Evolutionary conservation across 2,329 filamentous ascomycete species (phyloP).

Genomic region (Fusarium tanahbumbuense): DNA sequence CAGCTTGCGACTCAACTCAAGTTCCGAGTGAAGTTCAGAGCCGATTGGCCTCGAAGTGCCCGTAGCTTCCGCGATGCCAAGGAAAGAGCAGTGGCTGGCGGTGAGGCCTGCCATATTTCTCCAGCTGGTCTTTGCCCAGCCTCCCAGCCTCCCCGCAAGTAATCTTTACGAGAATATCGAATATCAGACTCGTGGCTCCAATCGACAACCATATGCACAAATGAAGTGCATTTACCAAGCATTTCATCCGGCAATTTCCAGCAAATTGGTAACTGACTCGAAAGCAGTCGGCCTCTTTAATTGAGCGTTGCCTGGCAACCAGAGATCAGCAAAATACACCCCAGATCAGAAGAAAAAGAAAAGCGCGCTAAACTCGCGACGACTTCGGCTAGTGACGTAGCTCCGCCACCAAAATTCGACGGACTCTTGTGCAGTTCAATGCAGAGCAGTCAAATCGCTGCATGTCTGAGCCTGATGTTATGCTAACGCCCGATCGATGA

Average conservation of each 20-base stretch:
- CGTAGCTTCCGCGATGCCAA: constrained; percentile 36
- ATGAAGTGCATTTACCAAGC: too few relatives aligned
- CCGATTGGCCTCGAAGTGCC: constrained; percentile 6
- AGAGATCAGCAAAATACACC: constrained; percentile 6
- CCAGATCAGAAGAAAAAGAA: constrained; percentile 5
- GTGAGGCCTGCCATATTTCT: constrained; percentile 5
- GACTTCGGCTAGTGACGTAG: constrained; percentile 47
- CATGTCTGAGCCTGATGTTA: constrained; percentile 30
- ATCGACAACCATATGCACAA: background rate
- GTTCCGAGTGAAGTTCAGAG: background rate
- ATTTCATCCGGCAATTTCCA: background rate
- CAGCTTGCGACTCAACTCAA: background rate
- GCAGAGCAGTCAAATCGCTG: constrained; percentile 5
- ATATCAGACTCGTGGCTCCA: constrained; percentile 39
- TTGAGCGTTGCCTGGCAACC: constrained; percentile 42
- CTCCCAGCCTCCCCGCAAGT: constrained; percentile 2
- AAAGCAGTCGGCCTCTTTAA: constrained; percentile 19
- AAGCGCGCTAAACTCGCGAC: constrained; percentile 34
- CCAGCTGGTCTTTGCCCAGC: constrained; percentile 5
- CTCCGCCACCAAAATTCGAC: constrained; percentile 13
- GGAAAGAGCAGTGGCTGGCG: constrained; percentile 16
- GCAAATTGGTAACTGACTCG: constrained; percentile 13
- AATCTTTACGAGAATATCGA: constrained; percentile 3
- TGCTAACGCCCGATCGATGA: constrained; percentile 7
- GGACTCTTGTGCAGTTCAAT: constrained; percentile 6